Evolutionary conservation across 1,284 basidiomycete genomes (phyloP).

Genomic region (Pholiota adiposa): DNA sequence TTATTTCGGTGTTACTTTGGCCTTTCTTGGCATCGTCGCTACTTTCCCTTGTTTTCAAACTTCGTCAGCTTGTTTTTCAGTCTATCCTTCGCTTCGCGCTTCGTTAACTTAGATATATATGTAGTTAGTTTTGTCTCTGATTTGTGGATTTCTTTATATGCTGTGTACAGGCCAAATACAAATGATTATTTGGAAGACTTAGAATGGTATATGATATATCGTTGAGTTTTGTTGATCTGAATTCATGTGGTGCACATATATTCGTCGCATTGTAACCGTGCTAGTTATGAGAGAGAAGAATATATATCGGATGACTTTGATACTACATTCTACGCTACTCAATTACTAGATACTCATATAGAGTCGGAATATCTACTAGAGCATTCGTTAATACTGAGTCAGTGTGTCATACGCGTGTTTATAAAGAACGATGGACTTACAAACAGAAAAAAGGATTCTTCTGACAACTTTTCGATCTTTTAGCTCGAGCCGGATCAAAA

Average conservation of each 20-base stretch:
- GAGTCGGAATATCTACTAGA: background rate
- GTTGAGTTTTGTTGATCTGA: too few species aligned
- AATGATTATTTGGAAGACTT: background rate
- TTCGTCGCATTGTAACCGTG: too few species aligned
- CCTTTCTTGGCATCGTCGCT: background rate
- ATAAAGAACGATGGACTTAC: too few species aligned
- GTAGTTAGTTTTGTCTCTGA: background rate
- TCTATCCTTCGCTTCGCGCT: background rate
- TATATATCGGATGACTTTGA: background rate
- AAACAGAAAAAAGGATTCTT: too few species aligned
- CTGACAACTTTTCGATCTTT: background rate
- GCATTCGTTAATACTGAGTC: too few species aligned
- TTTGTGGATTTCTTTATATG: background rate
- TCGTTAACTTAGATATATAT: background rate
- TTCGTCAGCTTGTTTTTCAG: background rate
- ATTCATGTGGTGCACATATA: too few species aligned
- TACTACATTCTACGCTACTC: background rate
- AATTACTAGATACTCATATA: background rate
- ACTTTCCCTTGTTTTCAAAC: background rate
- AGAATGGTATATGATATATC: too few species aligned
- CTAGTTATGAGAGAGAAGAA: background rate
- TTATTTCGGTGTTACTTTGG: background rate
- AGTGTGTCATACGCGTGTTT: too few species aligned
- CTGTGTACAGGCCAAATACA: background rate
- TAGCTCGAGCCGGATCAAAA: background rate